A percentile compares a stretch with the other conserved stretches of the same genome.
phyloP scores from a whole-genome alignment of 805 yeast genomes.

The Schwanniomyces sp. region DNA sequence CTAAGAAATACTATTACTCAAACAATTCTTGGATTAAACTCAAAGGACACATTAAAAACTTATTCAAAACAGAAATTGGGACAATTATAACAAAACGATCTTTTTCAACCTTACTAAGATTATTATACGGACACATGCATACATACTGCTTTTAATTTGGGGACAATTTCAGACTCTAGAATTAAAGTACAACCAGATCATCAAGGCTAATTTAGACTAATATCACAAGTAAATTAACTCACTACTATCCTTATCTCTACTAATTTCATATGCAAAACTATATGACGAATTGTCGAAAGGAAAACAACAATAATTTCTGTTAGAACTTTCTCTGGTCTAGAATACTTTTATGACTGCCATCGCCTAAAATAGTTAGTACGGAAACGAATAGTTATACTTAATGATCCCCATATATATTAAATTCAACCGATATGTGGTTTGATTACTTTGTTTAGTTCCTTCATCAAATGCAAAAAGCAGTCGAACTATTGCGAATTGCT shows the following conservation, averaged over 20 bases:
- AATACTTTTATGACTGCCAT: background rate
- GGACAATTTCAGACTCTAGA: background rate
- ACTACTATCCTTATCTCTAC: background rate
- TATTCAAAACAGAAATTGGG: background rate
- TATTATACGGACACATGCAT: background rate
- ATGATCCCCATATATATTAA: too few relatives aligned
- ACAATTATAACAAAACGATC: background rate
- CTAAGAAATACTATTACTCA: background rate
- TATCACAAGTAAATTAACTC: background rate
- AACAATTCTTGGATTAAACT: background rate
- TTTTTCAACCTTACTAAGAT: background rate
- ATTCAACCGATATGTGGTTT: background rate
- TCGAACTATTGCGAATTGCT: background rate
- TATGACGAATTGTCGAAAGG: background rate
- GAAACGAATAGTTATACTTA: background rate
- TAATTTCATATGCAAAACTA: background rate
- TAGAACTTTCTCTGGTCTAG: constrained; percentile 3
- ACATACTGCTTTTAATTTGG: background rate
- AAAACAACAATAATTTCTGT: background rate
- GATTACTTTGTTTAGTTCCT: too few relatives aligned
- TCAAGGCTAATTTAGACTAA: background rate
- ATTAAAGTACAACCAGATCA: background rate
- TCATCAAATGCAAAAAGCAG: too few relatives aligned
- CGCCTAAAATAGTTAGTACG: background rate
- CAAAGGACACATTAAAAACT: background rate